Evolutionary conservation across 176 grass and related monocot species (phyloP).

Genomic region (Avena sativa): DNA sequence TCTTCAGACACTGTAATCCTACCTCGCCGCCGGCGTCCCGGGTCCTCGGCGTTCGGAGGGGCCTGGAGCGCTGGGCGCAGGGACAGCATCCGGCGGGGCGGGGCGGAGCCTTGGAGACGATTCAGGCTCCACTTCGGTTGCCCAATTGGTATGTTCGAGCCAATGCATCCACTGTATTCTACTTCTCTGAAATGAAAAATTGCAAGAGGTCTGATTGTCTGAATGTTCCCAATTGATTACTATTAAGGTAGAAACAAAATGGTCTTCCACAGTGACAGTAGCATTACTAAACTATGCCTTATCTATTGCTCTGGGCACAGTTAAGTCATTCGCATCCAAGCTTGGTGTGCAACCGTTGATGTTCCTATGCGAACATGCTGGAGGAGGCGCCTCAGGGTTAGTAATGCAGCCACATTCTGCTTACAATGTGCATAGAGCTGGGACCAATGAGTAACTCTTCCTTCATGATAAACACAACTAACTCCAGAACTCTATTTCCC

Average conservation of each 20-base stretch:
- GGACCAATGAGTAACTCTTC: neutral
- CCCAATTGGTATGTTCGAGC: slow-evolving; percentile 3
- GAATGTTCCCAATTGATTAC: neutral
- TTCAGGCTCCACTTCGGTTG: neutral
- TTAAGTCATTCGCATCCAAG: slow-evolving; percentile 55
- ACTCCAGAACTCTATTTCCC: neutral
- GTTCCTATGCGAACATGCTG: slow-evolving; percentile 54
- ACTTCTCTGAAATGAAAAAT: neutral
- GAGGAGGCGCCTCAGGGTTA: slow-evolving; percentile 59
- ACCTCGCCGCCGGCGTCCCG: neutral
- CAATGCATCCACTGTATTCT: neutral
- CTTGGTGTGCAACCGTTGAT: slow-evolving; percentile 61
- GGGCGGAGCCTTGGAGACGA: neutral
- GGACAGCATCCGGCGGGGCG: neutral
- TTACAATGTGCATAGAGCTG: neutral
- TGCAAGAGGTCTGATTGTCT: slow-evolving; percentile 7
- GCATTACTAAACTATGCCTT: neutral
- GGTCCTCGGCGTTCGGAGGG: neutral
- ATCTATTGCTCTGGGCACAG: slow-evolving; percentile 54
- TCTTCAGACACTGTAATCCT: neutral
- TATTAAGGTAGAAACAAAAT: neutral
- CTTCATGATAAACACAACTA: neutral
- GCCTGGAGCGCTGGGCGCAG: neutral
- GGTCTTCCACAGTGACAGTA: neutral
- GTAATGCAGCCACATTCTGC: neutral